Conservation (phyloP, 768 basidiomycete species). For the Infundibulicybe gibba region DNA sequence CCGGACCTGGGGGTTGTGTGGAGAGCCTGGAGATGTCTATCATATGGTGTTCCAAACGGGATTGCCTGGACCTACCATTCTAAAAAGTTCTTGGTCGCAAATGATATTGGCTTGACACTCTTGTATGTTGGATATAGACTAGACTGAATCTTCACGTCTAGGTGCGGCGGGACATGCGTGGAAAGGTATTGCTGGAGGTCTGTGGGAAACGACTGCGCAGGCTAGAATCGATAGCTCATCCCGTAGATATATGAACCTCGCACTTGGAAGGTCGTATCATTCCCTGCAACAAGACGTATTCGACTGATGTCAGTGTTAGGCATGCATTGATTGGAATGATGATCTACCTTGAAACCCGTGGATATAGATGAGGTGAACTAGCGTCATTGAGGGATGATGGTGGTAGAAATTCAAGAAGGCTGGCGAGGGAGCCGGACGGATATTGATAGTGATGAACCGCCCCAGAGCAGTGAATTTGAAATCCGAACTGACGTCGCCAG, state of each 20-base stretch:
- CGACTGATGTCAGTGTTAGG: neutral
- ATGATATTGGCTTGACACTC: slow-evolving; percentile 48
- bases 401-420: neutral
- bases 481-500: no score
- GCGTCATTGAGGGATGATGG: slow-evolving; percentile 6
- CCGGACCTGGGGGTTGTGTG: slow-evolving; percentile 51
- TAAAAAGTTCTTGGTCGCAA: slow-evolving; percentile 49
- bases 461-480: no score
- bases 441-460: neutral
- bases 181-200: slow-evolving; percentile 45
- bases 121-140: slow-evolving; percentile 62
- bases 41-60: neutral
- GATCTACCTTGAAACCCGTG: slow-evolving; percentile 54
- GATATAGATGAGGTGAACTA: slow-evolving; percentile 52
- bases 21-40: slow-evolving; percentile 34
- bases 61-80: slow-evolving; percentile 38
- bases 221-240: neutral
- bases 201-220: slow-evolving; percentile 45
- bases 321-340: slow-evolving; percentile 1
- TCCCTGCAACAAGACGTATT: slow-evolving; percentile 26
- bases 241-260: slow-evolving; percentile 4
- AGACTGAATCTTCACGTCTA: slow-evolving; percentile 35
- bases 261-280: slow-evolving; percentile 58
- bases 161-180: slow-evolving; percentile 25
- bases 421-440: neutral